A percentile compares a stretch with the other conserved stretches of the same genome.
Evolutionary conservation across 139 green algal species (phyloP).

Genomic region (Chlorella sp.): DNA sequence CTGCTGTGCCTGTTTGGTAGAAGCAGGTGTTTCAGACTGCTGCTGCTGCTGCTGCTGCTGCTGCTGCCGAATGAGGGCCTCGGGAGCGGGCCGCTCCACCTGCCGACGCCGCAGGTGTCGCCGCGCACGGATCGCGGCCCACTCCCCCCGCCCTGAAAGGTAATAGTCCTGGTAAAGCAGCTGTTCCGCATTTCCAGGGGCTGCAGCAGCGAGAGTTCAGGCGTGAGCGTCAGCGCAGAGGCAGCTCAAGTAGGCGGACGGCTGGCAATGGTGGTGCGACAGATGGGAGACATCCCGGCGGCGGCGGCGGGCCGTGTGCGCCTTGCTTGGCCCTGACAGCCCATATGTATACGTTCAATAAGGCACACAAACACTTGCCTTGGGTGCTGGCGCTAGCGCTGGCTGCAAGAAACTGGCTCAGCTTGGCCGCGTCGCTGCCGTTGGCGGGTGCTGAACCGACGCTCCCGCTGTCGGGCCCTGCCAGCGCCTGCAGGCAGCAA

Average conservation of each 20-base stretch:
- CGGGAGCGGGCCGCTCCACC: slow-evolving; percentile 1
- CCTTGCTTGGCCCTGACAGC: too few relatives aligned
- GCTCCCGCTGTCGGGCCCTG: too few relatives aligned
- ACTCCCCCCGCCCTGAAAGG: neutral
- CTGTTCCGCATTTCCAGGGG: too few relatives aligned
- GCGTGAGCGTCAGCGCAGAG: neutral
- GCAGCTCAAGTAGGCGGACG: too few relatives aligned
- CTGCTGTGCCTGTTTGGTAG: neutral
- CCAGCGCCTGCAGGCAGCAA: neutral
- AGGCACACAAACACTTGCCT: too few relatives aligned
- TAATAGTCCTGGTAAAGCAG: too few relatives aligned
- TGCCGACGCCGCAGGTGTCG: slow-evolving; percentile 7
- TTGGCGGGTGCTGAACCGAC: too few relatives aligned
- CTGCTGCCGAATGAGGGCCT: neutral
- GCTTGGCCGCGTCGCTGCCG: too few relatives aligned
- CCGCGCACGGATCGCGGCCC: neutral
- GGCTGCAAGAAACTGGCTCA: neutral
- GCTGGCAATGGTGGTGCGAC: neutral
- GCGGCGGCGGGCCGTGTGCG: neutral
- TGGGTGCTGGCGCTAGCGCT: too few relatives aligned
- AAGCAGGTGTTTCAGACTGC: neutral
- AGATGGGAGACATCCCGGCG: neutral
- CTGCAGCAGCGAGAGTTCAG: too few relatives aligned
- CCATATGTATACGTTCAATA: too few relatives aligned
- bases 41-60: neutral